Evolutionary conservation across 768 basidiomycete genomes (phyloP).

Genomic region (Nidularia sp.): DNA sequence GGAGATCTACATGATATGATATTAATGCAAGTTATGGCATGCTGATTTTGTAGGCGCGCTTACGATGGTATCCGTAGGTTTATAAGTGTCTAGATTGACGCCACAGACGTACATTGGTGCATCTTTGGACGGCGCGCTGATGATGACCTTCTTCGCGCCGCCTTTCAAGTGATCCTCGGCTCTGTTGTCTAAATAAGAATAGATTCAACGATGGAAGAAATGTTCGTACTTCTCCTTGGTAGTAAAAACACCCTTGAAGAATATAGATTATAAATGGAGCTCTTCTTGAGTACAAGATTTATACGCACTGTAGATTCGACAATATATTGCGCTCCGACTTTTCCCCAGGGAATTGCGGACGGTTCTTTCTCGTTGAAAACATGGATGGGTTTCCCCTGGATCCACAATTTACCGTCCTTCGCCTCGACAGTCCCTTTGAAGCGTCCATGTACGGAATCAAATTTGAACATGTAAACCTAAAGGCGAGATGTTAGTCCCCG

Average conservation of each 20-base stretch:
- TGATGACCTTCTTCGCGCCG: constrained; percentile 98
- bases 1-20: constrained; percentile 55
- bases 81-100: constrained; percentile 90
- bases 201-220: background rate
- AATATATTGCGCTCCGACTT: constrained; percentile 78
- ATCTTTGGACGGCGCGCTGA: constrained; percentile 91
- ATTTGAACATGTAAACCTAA: constrained; percentile 94
- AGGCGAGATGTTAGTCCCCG: background rate
- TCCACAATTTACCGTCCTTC: constrained; percentile 78
- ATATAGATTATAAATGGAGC: too few relatives aligned
- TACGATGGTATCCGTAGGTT: constrained; percentile 78
- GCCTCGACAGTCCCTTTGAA: constrained; percentile 74
- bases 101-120: constrained; percentile 90
- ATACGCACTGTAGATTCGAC: constrained; percentile 82
- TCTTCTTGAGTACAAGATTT: background rate
- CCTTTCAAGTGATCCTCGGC: constrained; percentile 88
- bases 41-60: constrained; percentile 15
- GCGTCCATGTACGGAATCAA: constrained; percentile 80
- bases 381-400: constrained; percentile 67
- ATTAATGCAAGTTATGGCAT: background rate
- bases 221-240: constrained; percentile 69
- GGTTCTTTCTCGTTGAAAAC: constrained; percentile 84
- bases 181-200: constrained; percentile 30
- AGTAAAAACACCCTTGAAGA: constrained; percentile 83
- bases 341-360: constrained; percentile 75